A percentile compares a stretch with the other conserved stretches of the same genome.
Evolutionary conservation across 2,329 filamentous ascomycete genomes (phyloP).

Genomic region (Xylogone sp.): DNA sequence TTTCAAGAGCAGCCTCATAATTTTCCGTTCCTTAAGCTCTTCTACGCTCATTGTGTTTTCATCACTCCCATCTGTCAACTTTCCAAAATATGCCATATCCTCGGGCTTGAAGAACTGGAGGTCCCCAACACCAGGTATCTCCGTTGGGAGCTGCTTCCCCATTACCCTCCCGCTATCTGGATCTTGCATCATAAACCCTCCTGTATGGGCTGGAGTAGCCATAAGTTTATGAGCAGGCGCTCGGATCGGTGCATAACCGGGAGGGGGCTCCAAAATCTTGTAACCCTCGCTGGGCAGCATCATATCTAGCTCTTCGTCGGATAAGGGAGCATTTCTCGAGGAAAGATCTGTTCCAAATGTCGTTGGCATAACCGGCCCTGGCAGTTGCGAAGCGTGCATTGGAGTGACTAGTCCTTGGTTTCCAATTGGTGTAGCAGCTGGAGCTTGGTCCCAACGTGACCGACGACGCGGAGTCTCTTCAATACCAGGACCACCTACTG

Average conservation of each 20-base stretch:
- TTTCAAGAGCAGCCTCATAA: constrained; percentile 93
- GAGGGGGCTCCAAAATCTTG: constrained; percentile 84
- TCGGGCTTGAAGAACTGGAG: constrained; percentile 98
- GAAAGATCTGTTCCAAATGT: constrained; percentile 80
- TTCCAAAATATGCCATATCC: constrained; percentile 98
- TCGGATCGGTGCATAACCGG: constrained; percentile 83
- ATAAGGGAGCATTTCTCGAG: constrained; percentile 73
- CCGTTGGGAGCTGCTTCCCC: constrained; percentile 87
- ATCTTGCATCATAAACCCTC: constrained; percentile 97
- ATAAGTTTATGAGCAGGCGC: constrained; percentile 72
- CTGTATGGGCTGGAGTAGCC: constrained; percentile 69
- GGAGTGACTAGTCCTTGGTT: constrained; percentile 74
- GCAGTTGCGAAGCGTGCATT: constrained; percentile 65
- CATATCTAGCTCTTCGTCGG: constrained; percentile 89
- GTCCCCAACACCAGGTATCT: constrained; percentile 94
- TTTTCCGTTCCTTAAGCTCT: constrained; percentile 95
- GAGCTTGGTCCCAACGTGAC: constrained; percentile 90
- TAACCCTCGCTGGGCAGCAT: constrained; percentile 92
- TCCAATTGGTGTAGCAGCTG: constrained; percentile 72
- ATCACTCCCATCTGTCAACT: constrained; percentile 89
- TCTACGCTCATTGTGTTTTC: constrained; percentile 91
- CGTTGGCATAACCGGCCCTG: constrained; percentile 46
- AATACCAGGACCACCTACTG: constrained; percentile 44
- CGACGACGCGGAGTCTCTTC: constrained; percentile 66
- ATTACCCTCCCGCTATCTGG: constrained; percentile 78